Percentiles rank a stretch among this genome's conserved stretches.
Conservation (phyloP, 108 stramenopile genomes). For the Conticribra weissflogii region DNA sequence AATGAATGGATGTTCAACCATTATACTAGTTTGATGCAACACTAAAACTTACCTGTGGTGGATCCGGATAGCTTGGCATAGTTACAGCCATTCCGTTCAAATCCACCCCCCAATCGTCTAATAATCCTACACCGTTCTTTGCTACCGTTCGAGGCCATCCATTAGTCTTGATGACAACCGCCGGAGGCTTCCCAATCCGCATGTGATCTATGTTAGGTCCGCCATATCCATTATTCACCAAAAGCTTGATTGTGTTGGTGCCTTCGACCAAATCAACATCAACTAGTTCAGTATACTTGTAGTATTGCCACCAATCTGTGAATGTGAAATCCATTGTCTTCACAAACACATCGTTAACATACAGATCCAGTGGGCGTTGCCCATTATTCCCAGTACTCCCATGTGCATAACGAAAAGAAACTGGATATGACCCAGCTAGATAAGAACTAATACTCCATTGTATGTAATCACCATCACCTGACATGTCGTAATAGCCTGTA, state of each 20-base stretch:
- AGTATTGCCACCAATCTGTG: conserved; percentile 28
- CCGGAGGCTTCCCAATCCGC: conserved; percentile 45
- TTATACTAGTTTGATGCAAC: no score
- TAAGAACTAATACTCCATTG: conserved; percentile 23
- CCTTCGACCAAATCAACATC: conserved; percentile 30
- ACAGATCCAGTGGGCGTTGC: conserved; percentile 16
- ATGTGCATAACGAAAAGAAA: conserved; percentile 39
- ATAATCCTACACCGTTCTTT: conserved; percentile 28
- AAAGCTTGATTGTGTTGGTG: conserved; percentile 36
- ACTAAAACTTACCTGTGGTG: conserved; percentile 7
- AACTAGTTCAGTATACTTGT: conserved; percentile 42
- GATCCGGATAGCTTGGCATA: conserved; percentile 17
- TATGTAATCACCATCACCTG: conserved; percentile 24
- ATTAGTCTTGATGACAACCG: conserved; percentile 41
- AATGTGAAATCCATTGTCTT: conserved; percentile 23
- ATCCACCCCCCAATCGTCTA: conserved; percentile 24
- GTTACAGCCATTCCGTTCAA: conserved; percentile 11
- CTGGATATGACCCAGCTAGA: conserved; percentile 17
- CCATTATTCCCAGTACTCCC: conserved; percentile 20
- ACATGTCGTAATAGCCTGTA: conserved; percentile 33
- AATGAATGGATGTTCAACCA: no score
- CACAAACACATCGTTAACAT: conserved; percentile 26
- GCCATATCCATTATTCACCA: conserved; percentile 22
- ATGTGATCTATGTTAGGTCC: conserved; percentile 53
- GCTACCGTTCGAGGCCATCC: conserved; percentile 35